A percentile compares a stretch with the other conserved stretches of the same genome.
These are phyloP conservation scores for Besnoitia besnoiti DNA, from an alignment of 169 alveolate species.

Conservation along the genomic window DNA sequence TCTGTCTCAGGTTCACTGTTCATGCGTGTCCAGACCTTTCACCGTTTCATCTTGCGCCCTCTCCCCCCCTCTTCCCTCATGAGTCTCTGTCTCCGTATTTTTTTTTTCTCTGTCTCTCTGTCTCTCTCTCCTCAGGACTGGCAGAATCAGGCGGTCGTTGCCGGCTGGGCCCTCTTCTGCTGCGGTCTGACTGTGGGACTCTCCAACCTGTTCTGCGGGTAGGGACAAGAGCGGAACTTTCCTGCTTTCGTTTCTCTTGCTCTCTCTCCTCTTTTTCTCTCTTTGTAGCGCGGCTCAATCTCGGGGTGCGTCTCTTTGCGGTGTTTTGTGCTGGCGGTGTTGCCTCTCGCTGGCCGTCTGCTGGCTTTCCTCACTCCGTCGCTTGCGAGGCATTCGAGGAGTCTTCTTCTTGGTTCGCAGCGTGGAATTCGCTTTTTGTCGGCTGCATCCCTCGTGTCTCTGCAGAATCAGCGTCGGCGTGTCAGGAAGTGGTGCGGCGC, in stretches of 20 bases:
- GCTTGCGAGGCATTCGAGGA: background rate
- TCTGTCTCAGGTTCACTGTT: background rate
- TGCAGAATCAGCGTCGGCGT: constrained; percentile 95
- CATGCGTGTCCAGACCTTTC: background rate
- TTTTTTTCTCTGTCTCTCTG: background rate
- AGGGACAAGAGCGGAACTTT: background rate
- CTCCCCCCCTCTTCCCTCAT: no score
- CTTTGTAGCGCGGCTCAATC: no score
- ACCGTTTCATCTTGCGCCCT: background rate
- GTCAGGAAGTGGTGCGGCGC: constrained; percentile 99
- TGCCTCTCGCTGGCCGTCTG: background rate
- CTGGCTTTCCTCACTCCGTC: background rate
- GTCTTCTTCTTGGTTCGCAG: no score
- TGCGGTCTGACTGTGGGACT: constrained; percentile 99
- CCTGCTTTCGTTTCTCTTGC: background rate
- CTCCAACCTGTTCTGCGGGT: constrained; percentile 98
- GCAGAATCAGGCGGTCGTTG: constrained; percentile 75
- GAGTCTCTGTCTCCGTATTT: background rate
- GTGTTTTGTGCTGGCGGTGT: background rate
- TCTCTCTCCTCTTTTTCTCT: background rate
- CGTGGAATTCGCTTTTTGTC: background rate
- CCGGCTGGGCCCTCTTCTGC: constrained; percentile 96
- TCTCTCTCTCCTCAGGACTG: constrained; percentile 71
- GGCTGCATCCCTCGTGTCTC: background rate
- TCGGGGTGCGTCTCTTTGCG: no score